Conservation (phyloP, 805 yeast species). For the Pichia sporocuriosa region DNA sequence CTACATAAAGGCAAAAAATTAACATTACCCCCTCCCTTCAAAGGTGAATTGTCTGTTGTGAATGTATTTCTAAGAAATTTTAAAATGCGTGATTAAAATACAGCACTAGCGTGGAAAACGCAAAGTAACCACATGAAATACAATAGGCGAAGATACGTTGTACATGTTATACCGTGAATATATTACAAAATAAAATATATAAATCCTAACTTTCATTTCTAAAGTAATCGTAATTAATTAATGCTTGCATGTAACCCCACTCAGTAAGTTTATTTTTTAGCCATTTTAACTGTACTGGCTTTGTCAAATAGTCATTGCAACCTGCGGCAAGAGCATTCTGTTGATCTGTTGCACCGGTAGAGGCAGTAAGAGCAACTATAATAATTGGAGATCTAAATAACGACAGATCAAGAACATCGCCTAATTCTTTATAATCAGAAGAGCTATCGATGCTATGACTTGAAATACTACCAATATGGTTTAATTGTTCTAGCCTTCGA, state of each 20-base stretch:
- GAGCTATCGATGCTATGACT: constrained; percentile 2
- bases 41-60: too few species aligned
- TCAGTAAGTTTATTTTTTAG: constrained; percentile 87
- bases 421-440: constrained; percentile 11
- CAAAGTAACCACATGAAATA: too few species aligned
- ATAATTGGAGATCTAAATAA: constrained; percentile 92
- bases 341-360: constrained; percentile 76
- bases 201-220: constrained; percentile 34
- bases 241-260: constrained; percentile 99
- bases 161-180: neutral
- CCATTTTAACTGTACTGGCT: constrained; percentile 95
- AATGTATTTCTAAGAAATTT: too few species aligned
- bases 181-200: neutral
- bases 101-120: too few species aligned
- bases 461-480: constrained; percentile 61
- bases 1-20: too few species aligned
- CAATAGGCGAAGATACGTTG: neutral
- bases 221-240: constrained; percentile 95
- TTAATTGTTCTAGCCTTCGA: constrained; percentile 71
- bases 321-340: constrained; percentile 94
- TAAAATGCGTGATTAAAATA: too few species aligned
- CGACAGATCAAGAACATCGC: constrained; percentile 51
- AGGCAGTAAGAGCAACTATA: constrained; percentile 93
- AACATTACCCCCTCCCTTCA: too few species aligned
- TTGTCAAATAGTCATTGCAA: constrained; percentile 92